These are phyloP conservation scores for Chlamydomonas schloesseri DNA, from an alignment of 139 green algal species.

Conservation along the genomic window DNA sequence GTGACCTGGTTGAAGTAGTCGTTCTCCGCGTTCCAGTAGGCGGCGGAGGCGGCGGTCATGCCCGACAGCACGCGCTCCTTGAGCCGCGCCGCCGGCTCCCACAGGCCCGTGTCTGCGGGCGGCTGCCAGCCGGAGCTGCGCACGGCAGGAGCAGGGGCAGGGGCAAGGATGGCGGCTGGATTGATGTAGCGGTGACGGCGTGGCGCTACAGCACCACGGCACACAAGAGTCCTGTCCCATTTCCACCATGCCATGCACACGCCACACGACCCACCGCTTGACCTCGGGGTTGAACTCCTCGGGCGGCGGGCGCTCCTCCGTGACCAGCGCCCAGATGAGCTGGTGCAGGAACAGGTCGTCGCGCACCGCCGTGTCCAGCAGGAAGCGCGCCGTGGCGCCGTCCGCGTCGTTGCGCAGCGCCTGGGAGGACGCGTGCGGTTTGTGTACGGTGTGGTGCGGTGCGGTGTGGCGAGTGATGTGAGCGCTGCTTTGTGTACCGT, in stretches of 20 bases:
- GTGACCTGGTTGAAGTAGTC: slow-evolving; percentile 84
- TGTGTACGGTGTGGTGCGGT: background rate
- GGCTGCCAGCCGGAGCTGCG: slow-evolving; percentile 87
- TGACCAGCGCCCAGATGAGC: slow-evolving; percentile 89
- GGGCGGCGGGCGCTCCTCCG: slow-evolving; percentile 82
- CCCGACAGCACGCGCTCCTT: slow-evolving; percentile 54
- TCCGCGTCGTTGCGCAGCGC: slow-evolving; percentile 69
- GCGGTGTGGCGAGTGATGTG: no score
- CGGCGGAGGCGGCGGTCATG: slow-evolving; percentile 53
- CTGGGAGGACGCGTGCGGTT: slow-evolving; percentile 14
- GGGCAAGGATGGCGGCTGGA: no score
- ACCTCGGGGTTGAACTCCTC: slow-evolving; percentile 84
- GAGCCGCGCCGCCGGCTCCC: slow-evolving; percentile 76
- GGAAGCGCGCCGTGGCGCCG: slow-evolving; percentile 73
- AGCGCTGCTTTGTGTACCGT: no score
- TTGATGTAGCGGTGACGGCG: no score
- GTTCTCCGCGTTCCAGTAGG: slow-evolving; percentile 78
- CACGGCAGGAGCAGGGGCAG: slow-evolving; percentile 21
- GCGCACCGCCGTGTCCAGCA: slow-evolving; percentile 72
- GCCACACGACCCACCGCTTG: slow-evolving; percentile 46
- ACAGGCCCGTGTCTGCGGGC: slow-evolving; percentile 88
- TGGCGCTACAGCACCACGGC: no score
- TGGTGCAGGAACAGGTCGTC: slow-evolving; percentile 88
- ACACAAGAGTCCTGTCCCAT: no score
- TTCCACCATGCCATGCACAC: no score